phyloP scores from a whole-genome alignment of 1,284 basidiomycete genomes.

The Trametes polyzona region DNA sequence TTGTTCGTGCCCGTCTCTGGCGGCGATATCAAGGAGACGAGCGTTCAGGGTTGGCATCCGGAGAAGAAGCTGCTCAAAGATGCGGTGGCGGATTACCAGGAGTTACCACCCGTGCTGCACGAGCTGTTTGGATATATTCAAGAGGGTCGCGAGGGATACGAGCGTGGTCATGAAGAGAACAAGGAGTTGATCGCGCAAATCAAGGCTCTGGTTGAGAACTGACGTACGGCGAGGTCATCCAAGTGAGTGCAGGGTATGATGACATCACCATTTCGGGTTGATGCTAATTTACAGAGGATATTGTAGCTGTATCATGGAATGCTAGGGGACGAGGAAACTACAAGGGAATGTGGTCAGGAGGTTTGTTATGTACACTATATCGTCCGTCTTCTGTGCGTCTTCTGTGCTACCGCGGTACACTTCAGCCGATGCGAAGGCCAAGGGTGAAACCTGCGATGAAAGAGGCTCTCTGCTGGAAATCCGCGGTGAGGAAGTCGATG shows the following conservation, averaged over 20 bases:
- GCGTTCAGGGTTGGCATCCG: constrained; percentile 49
- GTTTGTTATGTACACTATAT: constrained; percentile 1
- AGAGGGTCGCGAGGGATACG: constrained; percentile 15
- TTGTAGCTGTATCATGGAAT: too few species aligned
- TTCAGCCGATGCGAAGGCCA: constrained; percentile 59
- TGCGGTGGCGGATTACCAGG: constrained; percentile 38
- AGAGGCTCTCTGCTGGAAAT: constrained; percentile 86
- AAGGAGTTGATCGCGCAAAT: constrained; percentile 39
- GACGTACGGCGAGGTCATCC: background rate
- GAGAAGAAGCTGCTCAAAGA: constrained; percentile 38
- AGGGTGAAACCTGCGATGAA: constrained; percentile 75
- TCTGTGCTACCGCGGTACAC: background rate
- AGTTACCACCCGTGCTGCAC: constrained; percentile 42
- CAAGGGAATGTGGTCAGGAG: background rate
- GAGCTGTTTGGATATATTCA: constrained; percentile 40
- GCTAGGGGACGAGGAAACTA: too few species aligned
- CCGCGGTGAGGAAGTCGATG: constrained; percentile 87
- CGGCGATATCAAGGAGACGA: constrained; percentile 38
- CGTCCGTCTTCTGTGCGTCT: background rate
- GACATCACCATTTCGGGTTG: too few species aligned
- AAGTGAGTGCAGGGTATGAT: background rate
- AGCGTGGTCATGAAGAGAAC: constrained; percentile 33
- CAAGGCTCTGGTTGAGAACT: constrained; percentile 32
- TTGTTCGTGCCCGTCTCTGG: constrained; percentile 34
- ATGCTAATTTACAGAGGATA: too few species aligned